Evolutionary conservation across 2,329 filamentous ascomycete species (phyloP).

Genomic region (Onygena corvina): DNA sequence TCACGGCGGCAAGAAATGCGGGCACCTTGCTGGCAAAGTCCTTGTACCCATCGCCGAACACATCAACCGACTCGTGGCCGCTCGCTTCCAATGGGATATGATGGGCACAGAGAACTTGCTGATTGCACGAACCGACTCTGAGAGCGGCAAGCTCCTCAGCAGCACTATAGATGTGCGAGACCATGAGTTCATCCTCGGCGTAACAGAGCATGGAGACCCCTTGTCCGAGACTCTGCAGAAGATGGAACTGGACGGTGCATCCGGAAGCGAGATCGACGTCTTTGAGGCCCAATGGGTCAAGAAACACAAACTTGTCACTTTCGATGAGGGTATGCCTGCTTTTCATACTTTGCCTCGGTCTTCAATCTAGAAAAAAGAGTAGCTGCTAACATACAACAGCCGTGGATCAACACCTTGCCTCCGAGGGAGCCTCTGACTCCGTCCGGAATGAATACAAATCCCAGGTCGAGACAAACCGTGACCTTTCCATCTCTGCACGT

Average conservation of each 20-base stretch:
- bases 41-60: constrained; percentile 88
- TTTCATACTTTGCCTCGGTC: background rate
- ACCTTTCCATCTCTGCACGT: constrained; percentile 67
- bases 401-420: constrained; percentile 59
- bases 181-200: constrained; percentile 90
- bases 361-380: too few species aligned
- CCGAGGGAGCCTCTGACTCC: constrained; percentile 51
- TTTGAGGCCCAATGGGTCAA: constrained; percentile 87
- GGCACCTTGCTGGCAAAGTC: constrained; percentile 91
- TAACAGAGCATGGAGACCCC: constrained; percentile 65
- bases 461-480: constrained; percentile 50
- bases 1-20: constrained; percentile 96
- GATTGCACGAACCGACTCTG: constrained; percentile 89
- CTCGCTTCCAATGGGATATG: constrained; percentile 94
- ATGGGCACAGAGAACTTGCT: constrained; percentile 95
- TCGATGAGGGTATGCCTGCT: constrained; percentile 56
- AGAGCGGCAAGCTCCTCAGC: constrained; percentile 80
- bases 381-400: constrained; percentile 39
- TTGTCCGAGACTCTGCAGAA: constrained; percentile 77
- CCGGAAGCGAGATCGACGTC: constrained; percentile 66
- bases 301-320: constrained; percentile 69
- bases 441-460: constrained; percentile 56
- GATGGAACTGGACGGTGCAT: constrained; percentile 73
- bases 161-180: constrained; percentile 88
- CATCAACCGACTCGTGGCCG: constrained; percentile 84